Evolutionary conservation across 108 stramenopile species (phyloP), one percentile per base, ranked within the genome.

Genomic region (Cyclostephanos invisitatus): DNA sequence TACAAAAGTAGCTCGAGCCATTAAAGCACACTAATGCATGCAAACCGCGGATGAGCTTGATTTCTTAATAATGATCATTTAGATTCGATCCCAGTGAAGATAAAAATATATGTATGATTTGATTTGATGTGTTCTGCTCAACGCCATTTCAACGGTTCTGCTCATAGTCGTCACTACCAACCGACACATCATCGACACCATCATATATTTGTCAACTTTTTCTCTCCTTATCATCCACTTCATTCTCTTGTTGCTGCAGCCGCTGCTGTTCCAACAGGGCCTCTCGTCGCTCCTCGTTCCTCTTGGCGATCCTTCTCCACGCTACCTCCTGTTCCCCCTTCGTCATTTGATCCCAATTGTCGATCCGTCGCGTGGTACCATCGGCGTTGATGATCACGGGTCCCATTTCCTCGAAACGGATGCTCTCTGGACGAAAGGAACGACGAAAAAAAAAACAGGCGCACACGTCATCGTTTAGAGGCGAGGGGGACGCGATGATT

Each of bases 351-450:
- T 91, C 89, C 94, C 94, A 95, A 69, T 95, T 95, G 29, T 76
- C 87, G 60, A 95, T 95, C 38, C 85, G 62, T 42, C 89, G 73
- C 4, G 90, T 91, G 15, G 89, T 73, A 8, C 94, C 91, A 66
- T 95, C 94, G 12, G 84, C 56, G 79, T 95, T 95, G 27, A 95
- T 83, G 64, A 95, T 95, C 42, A 95, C 85, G 6, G 94, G 94
- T 18, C 94, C 94, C 81, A 88, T 83, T 70, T 85, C 79, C 68
- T 90, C 94, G 61, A 95, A 88, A 42, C 68, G 48, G 9, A 95
- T 91, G 44, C 60, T 61, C 20, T 61, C 60, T 61, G 17, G 24
- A 54, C 18, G 40, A 18, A 61, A 4, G 36, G 22, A 36, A 61
- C 12, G n/a, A n/a, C n/a, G n/a, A n/a, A 25, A 25, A 25, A 25